Conservation (phyloP, 2,329 filamentous ascomycete species). For the Pseudogymnoascus sp. region DNA sequence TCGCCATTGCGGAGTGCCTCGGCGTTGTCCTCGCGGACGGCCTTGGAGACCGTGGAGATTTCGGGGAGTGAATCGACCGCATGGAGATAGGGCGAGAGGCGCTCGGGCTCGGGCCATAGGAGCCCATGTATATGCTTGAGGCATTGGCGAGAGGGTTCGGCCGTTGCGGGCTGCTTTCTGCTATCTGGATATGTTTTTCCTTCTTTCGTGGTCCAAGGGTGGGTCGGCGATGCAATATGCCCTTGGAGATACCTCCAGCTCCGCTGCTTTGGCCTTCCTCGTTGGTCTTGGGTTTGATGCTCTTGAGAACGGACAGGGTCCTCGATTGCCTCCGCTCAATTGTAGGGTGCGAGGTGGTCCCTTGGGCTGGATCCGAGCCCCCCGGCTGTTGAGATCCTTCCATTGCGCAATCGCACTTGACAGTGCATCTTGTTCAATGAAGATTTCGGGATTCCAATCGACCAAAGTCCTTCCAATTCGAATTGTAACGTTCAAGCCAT, state of each 20-base stretch:
- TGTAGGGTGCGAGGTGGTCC: not conserved
- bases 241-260: constrained; percentile 6
- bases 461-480: not conserved
- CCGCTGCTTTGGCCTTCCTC: not conserved
- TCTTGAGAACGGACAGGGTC: not conserved
- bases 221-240: constrained; percentile 17
- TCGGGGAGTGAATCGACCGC: constrained; percentile 15
- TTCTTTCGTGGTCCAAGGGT: constrained; percentile 9
- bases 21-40: not conserved
- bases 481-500: not conserved
- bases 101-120: constrained; percentile 23
- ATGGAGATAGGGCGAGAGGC: constrained; percentile 18
- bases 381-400: not conserved
- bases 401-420: not conserved
- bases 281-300: not conserved
- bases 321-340: not conserved
- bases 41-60: not conserved
- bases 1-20: not conserved
- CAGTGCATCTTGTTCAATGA: constrained; percentile 1
- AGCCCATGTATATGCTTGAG: constrained; percentile 28
- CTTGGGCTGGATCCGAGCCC: not conserved
- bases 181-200: constrained; percentile 22
- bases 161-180: constrained; percentile 14
- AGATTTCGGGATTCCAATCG: not conserved
- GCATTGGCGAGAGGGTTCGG: constrained; percentile 15